Evolutionary conservation across 441 rosid genomes (phyloP), one percentile per base, ranked within the genome.

Genomic region (Macaranga tanarius): DNA sequence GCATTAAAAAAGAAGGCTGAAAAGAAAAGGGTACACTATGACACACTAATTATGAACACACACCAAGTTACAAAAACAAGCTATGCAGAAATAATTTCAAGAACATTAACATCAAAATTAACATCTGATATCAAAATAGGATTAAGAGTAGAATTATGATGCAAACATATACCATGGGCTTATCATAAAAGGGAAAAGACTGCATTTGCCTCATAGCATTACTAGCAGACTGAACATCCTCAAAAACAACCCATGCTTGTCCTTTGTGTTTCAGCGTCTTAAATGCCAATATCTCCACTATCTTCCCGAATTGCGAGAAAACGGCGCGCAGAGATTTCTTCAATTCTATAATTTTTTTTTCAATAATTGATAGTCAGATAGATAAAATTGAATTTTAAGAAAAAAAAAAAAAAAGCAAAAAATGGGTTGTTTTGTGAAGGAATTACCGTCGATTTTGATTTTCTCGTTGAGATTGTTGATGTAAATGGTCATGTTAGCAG

Each of bases 391-490:
- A 48, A n/a, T n/a, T n/a, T n/a, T n/a, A n/a, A n/a, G n/a, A n/a
- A 11, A 67, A 44, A 10, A 67, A 5, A 10, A 25, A 34, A 34
- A 34, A 34, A 34, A 34, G 38, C 38, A 34, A 34, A 4, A 34
- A 4, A 0, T 4, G 38, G 38, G 4, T 34, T 34, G 4, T 34
- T 34, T 7, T 5, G 6, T 34, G 6, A 34, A 34, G 38, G 6
- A 34, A 34, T 34, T 63, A 95, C 99, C 89, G 69, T 93, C 98
- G 67, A 90, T 82, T 83, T 93, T 95, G 79, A 90, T 87, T 81
- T 95, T 95, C 83, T 95, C 97, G 81, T 95, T 95, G 84, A 93
- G 97, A 67, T 91, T 95, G 85, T 95, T 95, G 85, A 93, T 91
- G 88, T 91, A 93, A 52, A 95, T 87, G 25, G 99, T 93, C 86